Evolutionary conservation across 2,329 filamentous ascomycete genomes (phyloP), one percentile per base, ranked within the genome.

Genomic region (Corynespora cassiicola): DNA sequence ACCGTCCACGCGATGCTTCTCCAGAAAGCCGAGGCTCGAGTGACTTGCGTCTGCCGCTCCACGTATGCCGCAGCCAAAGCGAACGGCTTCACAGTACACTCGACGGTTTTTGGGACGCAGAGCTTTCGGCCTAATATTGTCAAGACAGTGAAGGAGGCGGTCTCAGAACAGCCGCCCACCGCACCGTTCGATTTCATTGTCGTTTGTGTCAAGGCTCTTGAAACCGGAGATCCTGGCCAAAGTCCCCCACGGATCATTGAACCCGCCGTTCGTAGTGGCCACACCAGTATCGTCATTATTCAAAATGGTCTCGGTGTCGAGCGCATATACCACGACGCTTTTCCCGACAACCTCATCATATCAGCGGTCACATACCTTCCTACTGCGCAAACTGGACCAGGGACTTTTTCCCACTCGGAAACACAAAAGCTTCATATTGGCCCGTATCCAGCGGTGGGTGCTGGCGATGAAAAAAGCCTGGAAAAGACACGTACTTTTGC

Each of bases 231-330:
- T 23, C n/a, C n/a, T n/a, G 15, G 11, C 12, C 31, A 22, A 6
- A 50, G 47, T 11, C 49, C 33, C 6, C 52, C 56, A 21, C 52
- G 64, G 4, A 45, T 59, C 14, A 61, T 74, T 31, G 42, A 45
- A 6, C 61, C 67, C 1, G 69, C 64, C 8, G 52, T 74, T 5
- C 36, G 39, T 5, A 45, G 49, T 10, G 34, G 22, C 7, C 18
- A 61, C 34, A 80, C 77, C 0, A 71, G 75, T 0, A 74, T 82
- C 25, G 76, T 78, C 11, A 70, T 82, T 1, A 73, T 80, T 15
- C 79, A 82, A 47, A 82, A 82, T 49, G 80, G 80, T 2, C 75
- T 82, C 26, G 72, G 68, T 1, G 79, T 81, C 41, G 80, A 82
- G 52, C 68, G 75, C 10, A 70, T 75, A 3, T 79, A 79, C 36